Conservation (phyloP, 257 asterid species). For the Henckelia pumila region DNA sequence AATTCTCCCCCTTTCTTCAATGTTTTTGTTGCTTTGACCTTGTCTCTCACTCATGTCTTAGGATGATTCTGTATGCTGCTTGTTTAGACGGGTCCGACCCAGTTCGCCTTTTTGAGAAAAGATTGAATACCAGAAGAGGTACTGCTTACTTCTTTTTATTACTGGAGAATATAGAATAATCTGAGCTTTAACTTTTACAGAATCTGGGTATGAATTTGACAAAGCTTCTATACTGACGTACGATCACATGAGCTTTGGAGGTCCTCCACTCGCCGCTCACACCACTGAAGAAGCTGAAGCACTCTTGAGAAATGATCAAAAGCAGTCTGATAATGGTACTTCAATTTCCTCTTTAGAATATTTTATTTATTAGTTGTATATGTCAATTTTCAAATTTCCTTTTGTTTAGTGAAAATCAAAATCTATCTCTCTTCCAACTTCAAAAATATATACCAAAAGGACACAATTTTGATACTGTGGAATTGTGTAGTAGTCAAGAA, state of each 20-base stretch:
- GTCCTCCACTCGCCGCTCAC: constrained; percentile 68
- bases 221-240: constrained; percentile 49
- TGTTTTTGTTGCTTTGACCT: constrained; percentile 3
- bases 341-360: constrained; percentile 12
- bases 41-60: constrained; percentile 12
- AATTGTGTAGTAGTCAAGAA: no score
- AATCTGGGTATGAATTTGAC: constrained; percentile 61
- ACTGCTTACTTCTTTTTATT: no score
- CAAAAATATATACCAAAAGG: neutral
- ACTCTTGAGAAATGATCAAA: constrained; percentile 47
- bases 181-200: constrained; percentile 33
- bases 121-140: constrained; percentile 72
- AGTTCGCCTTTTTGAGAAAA: constrained; percentile 74
- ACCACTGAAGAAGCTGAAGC: constrained; percentile 73
- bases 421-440: no score
- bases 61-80: constrained; percentile 75
- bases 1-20: no score
- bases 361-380: neutral
- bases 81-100: constrained; percentile 97
- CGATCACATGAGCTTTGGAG: constrained; percentile 94
- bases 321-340: constrained; percentile 73
- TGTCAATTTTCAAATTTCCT: neutral
- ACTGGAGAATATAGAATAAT: no score
- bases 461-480: no score
- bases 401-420: no score